Evolutionary conservation across 2,329 filamentous ascomycete genomes (phyloP), one percentile per base, ranked within the genome.

Genomic region (Scleromitrula shiraiana): DNA sequence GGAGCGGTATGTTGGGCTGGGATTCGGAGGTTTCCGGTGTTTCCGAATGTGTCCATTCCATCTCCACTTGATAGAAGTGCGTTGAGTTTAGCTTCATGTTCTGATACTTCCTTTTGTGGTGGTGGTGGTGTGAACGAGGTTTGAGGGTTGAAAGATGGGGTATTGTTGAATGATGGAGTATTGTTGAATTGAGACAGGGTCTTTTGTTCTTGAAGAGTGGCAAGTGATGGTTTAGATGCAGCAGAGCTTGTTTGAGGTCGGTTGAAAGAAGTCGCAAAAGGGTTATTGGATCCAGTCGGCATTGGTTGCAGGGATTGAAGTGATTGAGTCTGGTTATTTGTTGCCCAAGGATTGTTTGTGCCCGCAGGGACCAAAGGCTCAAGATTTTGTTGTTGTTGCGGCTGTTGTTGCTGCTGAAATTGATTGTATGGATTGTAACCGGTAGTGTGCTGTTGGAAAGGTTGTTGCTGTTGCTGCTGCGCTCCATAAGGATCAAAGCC

Each of bases 281-380:
- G 93, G 64, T 98, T 98, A 73, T 98, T 98, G 14, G 93, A 97
- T 40, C 93, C 93, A 2, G 93, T 98, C 3, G 87, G 84, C 63
- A 88, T 85, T 4, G 89, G 85, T 63, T 85, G 83, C 54, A 96
- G 69, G 2, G 85, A 76, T 42, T 80, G 72, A 37, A 69, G 65
- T 51, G 78, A 72, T 54, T 77, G 77, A 52, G 69, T 73, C 51
- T 73, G 75, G n/a, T 46, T 76, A 58, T 72, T 76, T 23, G 75
- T 77, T 20, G 88, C 85, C 88, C 91, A 98, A 0, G 93, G 93
- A 65, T 98, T 98, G 70, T 97, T 94, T 66, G 80, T 94, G 29
- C 89, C 90, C 20, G 90, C 74, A 53, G 88, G 83, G 17, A 82
- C 73, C 17, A 78, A 73, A 41, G 78, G 72, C 61, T 83, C 85